These are phyloP conservation scores for Glutinoglossum americanum DNA, from an alignment of 495 filamentous ascomycete species.

Conservation along the genomic window DNA sequence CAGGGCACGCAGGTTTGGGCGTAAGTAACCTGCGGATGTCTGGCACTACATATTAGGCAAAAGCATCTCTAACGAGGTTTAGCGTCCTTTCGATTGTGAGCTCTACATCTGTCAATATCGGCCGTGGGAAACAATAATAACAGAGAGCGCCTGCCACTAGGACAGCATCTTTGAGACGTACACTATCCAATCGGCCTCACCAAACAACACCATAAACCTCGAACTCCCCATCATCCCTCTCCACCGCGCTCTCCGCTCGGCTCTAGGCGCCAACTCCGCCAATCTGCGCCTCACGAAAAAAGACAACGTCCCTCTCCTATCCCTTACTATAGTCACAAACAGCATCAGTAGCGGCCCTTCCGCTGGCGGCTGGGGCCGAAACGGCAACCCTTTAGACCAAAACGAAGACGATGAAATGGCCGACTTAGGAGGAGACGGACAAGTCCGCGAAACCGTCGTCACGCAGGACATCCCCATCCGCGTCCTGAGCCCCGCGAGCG, in stretches of 20 bases:
- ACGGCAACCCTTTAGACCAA: not conserved
- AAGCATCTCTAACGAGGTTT: not conserved
- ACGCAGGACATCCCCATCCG: conserved; percentile 94
- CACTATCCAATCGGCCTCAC: conserved; percentile 59
- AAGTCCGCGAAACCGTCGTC: conserved; percentile 62
- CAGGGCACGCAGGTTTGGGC: conserved; percentile 93
- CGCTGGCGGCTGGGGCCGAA: conserved; percentile 12
- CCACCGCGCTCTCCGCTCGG: conserved; percentile 69
- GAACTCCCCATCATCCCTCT: conserved; percentile 69
- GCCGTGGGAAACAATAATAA: not conserved
- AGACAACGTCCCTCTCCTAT: conserved; percentile 61
- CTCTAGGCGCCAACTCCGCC: conserved; percentile 49
- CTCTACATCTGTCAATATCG: not conserved
- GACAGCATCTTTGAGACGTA: conserved; percentile 82
- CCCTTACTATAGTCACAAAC: conserved; percentile 47
- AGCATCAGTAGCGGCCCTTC: conserved; percentile 16
- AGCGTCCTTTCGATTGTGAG: conserved; percentile 20
- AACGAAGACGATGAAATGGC: not conserved
- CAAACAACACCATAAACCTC: conserved; percentile 75
- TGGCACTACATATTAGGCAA: not conserved
- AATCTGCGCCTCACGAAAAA: conserved; percentile 83
- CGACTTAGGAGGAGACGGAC: conserved; percentile 5
- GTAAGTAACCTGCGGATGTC: conserved; percentile 28
- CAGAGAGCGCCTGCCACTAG: conserved; percentile 14
- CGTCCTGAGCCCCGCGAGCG: conserved; percentile 55